Base-by-base conservation (phyloP, 371 early-diverging fungal genomes). In the Mucor plumbeus region DNA sequence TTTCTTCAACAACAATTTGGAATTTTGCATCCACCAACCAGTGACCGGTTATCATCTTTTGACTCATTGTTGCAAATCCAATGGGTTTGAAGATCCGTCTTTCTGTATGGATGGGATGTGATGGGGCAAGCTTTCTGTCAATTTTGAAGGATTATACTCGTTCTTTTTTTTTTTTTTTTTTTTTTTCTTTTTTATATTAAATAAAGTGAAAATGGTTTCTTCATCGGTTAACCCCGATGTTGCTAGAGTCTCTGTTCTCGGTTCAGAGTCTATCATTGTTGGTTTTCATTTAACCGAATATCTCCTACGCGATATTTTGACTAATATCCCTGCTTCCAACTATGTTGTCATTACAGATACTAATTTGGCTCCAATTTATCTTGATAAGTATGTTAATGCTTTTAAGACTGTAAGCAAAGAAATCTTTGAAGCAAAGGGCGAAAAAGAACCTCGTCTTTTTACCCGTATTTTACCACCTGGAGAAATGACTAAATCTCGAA, bases 311-410 rank as follows among this genome's bases (percentile, higher is more conserved):
- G 94, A 97, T 66, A 80, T 95, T n/a, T 80, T 94, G 40, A 70
- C 82, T 26, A 85, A 77, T 73, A 83, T 94, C 67, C 86, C 90
- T n/a, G 87, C 91, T 7, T 94, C 95, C 21, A 90, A 92, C 71
- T 95, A 94, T 80, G 93, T 95, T 48, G 74, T 98, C 66, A 86
- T 96, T 64, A 95, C 97, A 4, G 99, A 98, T 80, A 83, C 79
- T 38, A 92, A 97, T 78, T 80, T 98, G 64, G 92, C 92, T 3
- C 78, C 82, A 15, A 71, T 93, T 41, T 95, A 97, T 72, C 86
- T 95, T 21, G 76, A 82, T 14, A 75, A 76, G 33, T 87, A 91
- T 65, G 60, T 72, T 17, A 68, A 72, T 41, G 67, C 80, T 31
- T 85, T 88, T 48, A 77, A 85, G 7, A 72, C 63, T 17, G 62